Percentiles rank a stretch among this genome's conserved stretches.
phyloP scores from a whole-genome alignment of 768 basidiomycete genomes.

The Russula sp. region DNA sequence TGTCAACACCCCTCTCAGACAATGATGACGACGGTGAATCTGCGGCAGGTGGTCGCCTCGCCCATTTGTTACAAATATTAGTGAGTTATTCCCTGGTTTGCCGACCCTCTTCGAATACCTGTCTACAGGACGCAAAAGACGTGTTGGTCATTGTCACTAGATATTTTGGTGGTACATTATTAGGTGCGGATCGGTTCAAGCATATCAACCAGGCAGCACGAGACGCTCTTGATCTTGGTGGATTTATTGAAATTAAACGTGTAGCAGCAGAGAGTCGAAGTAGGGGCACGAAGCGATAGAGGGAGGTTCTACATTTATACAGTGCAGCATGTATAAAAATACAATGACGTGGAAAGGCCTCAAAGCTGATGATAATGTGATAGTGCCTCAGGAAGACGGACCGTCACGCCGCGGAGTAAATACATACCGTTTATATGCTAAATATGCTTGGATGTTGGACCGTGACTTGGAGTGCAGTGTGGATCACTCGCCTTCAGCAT shows the following conservation, averaged over 20 bases:
- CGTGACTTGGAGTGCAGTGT: too few relatives aligned
- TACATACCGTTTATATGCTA: too few relatives aligned
- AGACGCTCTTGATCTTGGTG: conserved; percentile 81
- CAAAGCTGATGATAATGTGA: too few relatives aligned
- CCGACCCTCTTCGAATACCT: background rate
- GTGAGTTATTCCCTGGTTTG: conserved; percentile 3
- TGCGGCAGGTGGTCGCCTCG: conserved; percentile 84
- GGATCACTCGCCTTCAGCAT: background rate
- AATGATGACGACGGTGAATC: conserved; percentile 95
- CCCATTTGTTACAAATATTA: conserved; percentile 57
- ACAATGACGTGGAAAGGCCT: too few relatives aligned
- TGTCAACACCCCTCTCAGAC: conserved; percentile 38
- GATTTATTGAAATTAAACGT: conserved; percentile 55
- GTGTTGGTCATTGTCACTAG: conserved; percentile 90
- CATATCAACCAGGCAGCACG: conserved; percentile 96
- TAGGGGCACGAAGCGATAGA: conserved; percentile 3
- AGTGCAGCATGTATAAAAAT: background rate
- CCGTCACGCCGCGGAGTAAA: too few relatives aligned
- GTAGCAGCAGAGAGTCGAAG: background rate
- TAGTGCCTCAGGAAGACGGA: too few relatives aligned
- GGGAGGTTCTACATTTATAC: background rate
- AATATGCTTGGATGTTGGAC: too few relatives aligned
- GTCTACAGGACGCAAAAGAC: conserved; percentile 60
- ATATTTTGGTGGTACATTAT: conserved; percentile 87
- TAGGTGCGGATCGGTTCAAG: conserved; percentile 84